phyloP scores from a whole-genome alignment of 306 rosid species.

The Quercus mongolica region DNA sequence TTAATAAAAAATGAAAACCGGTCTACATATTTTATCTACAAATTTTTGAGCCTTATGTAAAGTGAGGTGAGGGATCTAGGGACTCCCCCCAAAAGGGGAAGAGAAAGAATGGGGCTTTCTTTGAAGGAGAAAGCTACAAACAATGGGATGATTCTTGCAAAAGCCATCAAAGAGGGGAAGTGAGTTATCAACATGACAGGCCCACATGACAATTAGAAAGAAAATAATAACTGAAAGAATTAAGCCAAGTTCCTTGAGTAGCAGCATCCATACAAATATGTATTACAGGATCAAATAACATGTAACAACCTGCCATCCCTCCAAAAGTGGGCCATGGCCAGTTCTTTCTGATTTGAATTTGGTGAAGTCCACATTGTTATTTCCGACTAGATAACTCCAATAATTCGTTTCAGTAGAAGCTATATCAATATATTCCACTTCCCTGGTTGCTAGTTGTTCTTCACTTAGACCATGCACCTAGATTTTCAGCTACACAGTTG shows the following conservation, averaged over 20 bases:
- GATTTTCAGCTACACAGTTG: conserved; percentile 4
- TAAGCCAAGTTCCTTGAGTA: background rate
- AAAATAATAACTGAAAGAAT: background rate
- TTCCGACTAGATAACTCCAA: conserved; percentile 43
- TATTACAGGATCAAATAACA: background rate
- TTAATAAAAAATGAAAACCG: background rate
- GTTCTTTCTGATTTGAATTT: conserved; percentile 34
- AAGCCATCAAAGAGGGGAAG: background rate
- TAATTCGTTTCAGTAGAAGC: conserved; percentile 35
- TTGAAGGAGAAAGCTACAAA: background rate
- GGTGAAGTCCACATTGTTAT: conserved; percentile 25
- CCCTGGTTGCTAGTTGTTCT: conserved; percentile 35
- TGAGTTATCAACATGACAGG: background rate
- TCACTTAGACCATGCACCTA: conserved; percentile 46
- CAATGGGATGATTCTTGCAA: background rate
- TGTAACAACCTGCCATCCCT: conserved; percentile 42
- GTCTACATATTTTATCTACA: background rate
- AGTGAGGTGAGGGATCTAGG: background rate
- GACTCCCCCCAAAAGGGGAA: background rate
- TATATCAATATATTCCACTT: conserved; percentile 42
- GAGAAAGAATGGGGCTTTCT: background rate
- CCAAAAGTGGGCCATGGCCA: conserved; percentile 45
- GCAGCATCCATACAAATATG: background rate
- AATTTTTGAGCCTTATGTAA: background rate
- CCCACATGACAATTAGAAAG: background rate